Evolutionary conservation across 179 eudicot genomes (phyloP).

Genomic region (Beta lomatogona): DNA sequence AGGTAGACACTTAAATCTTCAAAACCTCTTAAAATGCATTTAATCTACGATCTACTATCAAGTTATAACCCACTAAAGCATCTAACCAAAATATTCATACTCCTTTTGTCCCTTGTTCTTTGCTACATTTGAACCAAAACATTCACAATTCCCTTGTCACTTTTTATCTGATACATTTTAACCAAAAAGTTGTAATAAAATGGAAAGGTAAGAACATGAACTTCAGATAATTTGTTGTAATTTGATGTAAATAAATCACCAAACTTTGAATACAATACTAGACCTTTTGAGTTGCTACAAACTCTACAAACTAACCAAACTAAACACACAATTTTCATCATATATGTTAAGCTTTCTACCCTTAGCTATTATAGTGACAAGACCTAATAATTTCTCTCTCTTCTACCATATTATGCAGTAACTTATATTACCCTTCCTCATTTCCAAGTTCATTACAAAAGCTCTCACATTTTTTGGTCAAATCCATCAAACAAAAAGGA

Average conservation of each 20-base stretch:
- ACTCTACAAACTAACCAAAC: neutral
- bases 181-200: too few species aligned
- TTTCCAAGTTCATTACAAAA: neutral
- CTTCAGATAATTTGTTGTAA: neutral
- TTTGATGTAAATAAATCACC: neutral
- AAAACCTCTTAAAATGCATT: neutral
- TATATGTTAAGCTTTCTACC: neutral
- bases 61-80: neutral
- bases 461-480: neutral
- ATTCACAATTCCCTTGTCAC: too few species aligned
- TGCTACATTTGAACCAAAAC: too few species aligned
- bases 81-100: neutral
- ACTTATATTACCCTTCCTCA: neutral
- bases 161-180: too few species aligned
- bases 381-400: neutral
- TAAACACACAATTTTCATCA: neutral
- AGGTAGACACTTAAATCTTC: neutral
- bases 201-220: neutral
- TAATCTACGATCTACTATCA: neutral
- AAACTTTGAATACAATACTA: constrained; percentile 5
- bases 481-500: neutral
- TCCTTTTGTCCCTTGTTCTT: too few species aligned
- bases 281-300: neutral
- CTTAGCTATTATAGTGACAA: neutral
- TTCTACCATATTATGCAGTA: neutral